A percentile compares a stretch with the other conserved stretches of the same genome.
Evolutionary conservation across 345 rosid species (phyloP).

Genomic region (Hirschfeldia incana): DNA sequence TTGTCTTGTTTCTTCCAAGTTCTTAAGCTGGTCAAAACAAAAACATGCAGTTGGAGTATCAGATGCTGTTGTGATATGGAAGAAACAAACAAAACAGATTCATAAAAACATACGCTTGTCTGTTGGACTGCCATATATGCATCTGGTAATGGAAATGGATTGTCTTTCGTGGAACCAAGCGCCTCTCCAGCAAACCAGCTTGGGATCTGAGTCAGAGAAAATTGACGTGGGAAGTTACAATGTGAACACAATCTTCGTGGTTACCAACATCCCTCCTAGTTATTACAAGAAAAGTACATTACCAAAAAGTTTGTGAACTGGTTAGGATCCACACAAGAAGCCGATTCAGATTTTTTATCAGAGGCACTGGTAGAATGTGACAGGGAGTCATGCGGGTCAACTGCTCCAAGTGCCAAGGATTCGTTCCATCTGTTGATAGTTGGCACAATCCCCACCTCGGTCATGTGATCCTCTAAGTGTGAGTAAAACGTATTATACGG

Average conservation of each 20-base stretch:
- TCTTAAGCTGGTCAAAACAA: conserved; percentile 60
- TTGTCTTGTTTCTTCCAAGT: conserved; percentile 69
- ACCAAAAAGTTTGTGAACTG: conserved; percentile 91
- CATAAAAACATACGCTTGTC: conserved; percentile 57
- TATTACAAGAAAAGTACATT: conserved; percentile 15
- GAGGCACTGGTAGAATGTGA: conserved; percentile 94
- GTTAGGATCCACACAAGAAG: conserved; percentile 72
- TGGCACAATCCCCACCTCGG: conserved; percentile 74
- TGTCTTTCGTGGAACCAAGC: conserved; percentile 70
- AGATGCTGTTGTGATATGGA: conserved; percentile 22
- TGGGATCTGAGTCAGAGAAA: conserved; percentile 68
- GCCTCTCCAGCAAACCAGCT: conserved; percentile 79
- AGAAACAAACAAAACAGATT: background rate
- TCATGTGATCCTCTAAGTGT: conserved; percentile 85
- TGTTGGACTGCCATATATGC: conserved; percentile 66
- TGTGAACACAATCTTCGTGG: background rate
- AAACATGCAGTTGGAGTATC: conserved; percentile 5
- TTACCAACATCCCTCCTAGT: conserved; percentile 7
- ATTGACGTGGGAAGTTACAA: conserved; percentile 2
- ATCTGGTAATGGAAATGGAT: conserved; percentile 85
- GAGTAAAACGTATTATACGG: conserved; percentile 93
- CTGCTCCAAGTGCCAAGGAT: conserved; percentile 71
- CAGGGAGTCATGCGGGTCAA: conserved; percentile 87
- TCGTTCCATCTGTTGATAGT: conserved; percentile 91
- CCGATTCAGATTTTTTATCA: conserved; percentile 82